Percentiles rank a stretch among this genome's conserved stretches.
These are phyloP conservation scores for Xylaria sp. DNA, from an alignment of 495 filamentous ascomycete species.

Conservation along the genomic window DNA sequence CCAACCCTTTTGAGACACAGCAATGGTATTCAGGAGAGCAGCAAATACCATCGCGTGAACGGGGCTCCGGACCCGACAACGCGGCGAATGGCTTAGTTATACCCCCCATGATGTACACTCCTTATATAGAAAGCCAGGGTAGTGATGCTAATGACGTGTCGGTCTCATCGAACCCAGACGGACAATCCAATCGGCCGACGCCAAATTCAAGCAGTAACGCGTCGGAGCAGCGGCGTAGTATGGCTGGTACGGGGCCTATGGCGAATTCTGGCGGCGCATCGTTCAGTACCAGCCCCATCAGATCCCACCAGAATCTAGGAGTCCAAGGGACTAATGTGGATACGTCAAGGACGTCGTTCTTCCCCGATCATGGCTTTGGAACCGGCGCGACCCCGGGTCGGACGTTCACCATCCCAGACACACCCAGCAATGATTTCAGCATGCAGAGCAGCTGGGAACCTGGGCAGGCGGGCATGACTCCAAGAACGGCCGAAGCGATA, in stretches of 20 bases:
- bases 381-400: constrained; percentile 44
- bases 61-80: constrained; percentile 32
- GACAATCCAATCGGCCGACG: constrained; percentile 54
- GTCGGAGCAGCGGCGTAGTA: constrained; percentile 48
- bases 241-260: constrained; percentile 36
- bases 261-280: constrained; percentile 47
- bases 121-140: constrained; percentile 36
- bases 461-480: constrained; percentile 53
- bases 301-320: constrained; percentile 45
- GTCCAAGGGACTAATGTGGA: constrained; percentile 42
- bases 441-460: constrained; percentile 48
- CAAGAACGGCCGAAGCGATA: constrained; percentile 53
- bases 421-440: constrained; percentile 46
- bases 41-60: constrained; percentile 44
- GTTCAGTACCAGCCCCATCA: constrained; percentile 54
- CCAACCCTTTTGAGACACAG: constrained; percentile 31
- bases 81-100: constrained; percentile 38
- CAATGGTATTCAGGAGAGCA: constrained; percentile 46
- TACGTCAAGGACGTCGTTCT: constrained; percentile 42
- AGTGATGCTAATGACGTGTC: constrained; percentile 52
- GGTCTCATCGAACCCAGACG: constrained; percentile 46
- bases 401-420: constrained; percentile 40
- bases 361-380: constrained; percentile 40
- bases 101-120: constrained; percentile 39
- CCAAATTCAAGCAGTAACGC: constrained; percentile 60